Base-by-base conservation (phyloP, 2,329 filamentous ascomycete species). In the Cryphonectria nitschkei region DNA sequence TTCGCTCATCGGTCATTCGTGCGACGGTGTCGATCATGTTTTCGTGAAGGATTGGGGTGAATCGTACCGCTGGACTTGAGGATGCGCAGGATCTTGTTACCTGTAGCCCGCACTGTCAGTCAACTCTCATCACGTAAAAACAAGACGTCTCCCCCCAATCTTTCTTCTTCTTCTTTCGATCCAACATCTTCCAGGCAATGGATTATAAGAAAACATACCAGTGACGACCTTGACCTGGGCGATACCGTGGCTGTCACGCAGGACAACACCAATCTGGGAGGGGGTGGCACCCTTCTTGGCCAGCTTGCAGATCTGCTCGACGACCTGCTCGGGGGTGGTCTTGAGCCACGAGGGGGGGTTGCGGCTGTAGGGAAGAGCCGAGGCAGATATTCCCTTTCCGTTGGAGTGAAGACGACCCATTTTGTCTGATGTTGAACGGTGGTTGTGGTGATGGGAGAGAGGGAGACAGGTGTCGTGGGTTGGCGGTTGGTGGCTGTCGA, bases 51-150 rank as follows among this genome's bases (percentile, higher is more conserved):
- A 9, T 19, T 22, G 46, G 16, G 43, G 70, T 60, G 70, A 13
- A 67, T 13, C 22, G 87, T 98, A 98, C 96, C 96, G 85, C 89
- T 93, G 80, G 92, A 92, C 92, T 98, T 98, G 80, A 99, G 90
- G 87, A 99, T 98, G 85, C 96, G 93, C 82, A 99, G 94, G 84
- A 99, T 98, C 90, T 97, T 97, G 94, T 99, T 99, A 87, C 96
- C 95, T 95, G 78, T n/a, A 16, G 29, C 67, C 26, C 76, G 77
- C 63, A 77, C 74, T 71, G 80, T 86, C 78, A 87, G 82, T 76
- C 76, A 74, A 74, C 13, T n/a, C 7, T 54, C 26, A 3, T 16
- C 52, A 22, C 29, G 7, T 9, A 26, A 41, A 56, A 56, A 41
- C 5, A 8, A 26, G 26, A 26, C 26, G 26, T 26, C 26, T 26